Evolutionary conservation across 2,329 filamentous ascomycete genomes (phyloP), one percentile per base, ranked within the genome.

Genomic region (Penicillium aurantiogriseum): DNA sequence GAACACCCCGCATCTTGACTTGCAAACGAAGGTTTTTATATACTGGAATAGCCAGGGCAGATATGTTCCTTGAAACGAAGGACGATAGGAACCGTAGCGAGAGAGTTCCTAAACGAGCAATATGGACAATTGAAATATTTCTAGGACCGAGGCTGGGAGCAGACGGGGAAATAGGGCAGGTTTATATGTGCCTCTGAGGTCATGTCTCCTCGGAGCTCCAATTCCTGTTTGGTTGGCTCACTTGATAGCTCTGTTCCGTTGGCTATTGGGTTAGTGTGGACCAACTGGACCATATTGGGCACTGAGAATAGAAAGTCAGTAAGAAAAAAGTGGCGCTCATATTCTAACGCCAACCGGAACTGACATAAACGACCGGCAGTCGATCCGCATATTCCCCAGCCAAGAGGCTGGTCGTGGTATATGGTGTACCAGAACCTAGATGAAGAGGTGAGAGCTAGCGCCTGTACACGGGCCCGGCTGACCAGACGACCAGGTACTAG

Each of bases 71-170:
- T 48, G 54, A 56, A 63, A 67, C 57, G 63, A 74, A 70, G 63
- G 61, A 64, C 64, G 58, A 60, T 51, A 69, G 69, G 73, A 78
- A 79, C 77, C 75, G 71, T 78, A 80, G 71, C 77, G 76, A 80
- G 72, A 67, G 77, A 79, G 76, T 76, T 76, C 74, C 72, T 63
- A 51, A 42, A 36, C 27, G n/a, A 36, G 42, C 7, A 47, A 53
- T 43, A 42, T 56, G 17, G 21, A 25, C 29, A 45, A 45, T 45
- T 45, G 33, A 42, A 57, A 56, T 46, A 33, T 45, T 58, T 50
- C 46, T 44, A 49, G 27, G 39, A 56, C n/a, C 4, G 29, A 53
- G 36, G 19, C 42, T 45, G 52, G 31, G 47, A 50, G 53, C 13
- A 10, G 17, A 5, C 11, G 29, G 35, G 42, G 38, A 23, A 23